Base-by-base conservation (phyloP, 2,329 filamentous ascomycete genomes). In the Colletotrichum truncatum region DNA sequence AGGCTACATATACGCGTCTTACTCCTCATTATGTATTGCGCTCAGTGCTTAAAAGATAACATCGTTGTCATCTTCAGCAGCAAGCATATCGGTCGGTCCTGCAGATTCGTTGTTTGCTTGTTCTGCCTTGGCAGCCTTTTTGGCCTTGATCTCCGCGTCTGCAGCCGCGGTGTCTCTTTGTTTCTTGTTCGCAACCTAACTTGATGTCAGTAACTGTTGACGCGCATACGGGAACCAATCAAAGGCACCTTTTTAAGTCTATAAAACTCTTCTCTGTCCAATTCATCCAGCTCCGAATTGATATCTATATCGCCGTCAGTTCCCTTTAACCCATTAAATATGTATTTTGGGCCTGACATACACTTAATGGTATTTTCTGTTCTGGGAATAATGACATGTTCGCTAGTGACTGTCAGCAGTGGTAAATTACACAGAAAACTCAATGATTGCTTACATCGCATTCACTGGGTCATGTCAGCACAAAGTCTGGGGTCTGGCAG, bases 361-460 rank as follows among this genome's bases (percentile, higher is more conserved):
- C 90, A 99, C 82, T 97, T 98, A 84, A 99, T 99, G n/a, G 96
- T 99, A 75, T 98, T 99, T 78, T 99, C 96, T 12, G 96, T 99
- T 70, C 96, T 88, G 11, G 96, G 96, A 73, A 99, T 99, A 72
- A 99, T 98, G 72, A 99, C 93, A 78, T 97, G 92, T 79, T 96
- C 93, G 74, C 89, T 92, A 70, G 23, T 30, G 25, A 5, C 25
- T 9, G 67, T 78, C 70, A 76, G 74, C 52, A 43, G 36, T 5
- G 11, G 10, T 4, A 18, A 12, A 21, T 21, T 21, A 8, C 8
- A 25, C n/a, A 18, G 7, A 21, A 25, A n/a, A 26, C 28, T 11
- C 16, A 9, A 16, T 1, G 18, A 21, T 16, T 26, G 3, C 88
- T 78, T 82, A 93, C 90, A 98, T 98, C 62, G 95, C 95, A 76